A percentile compares a stretch with the other conserved stretches of the same genome.
Evolutionary conservation across 108 stramenopile genomes (phyloP).

Genomic region (Skeletonema costatum): DNA sequence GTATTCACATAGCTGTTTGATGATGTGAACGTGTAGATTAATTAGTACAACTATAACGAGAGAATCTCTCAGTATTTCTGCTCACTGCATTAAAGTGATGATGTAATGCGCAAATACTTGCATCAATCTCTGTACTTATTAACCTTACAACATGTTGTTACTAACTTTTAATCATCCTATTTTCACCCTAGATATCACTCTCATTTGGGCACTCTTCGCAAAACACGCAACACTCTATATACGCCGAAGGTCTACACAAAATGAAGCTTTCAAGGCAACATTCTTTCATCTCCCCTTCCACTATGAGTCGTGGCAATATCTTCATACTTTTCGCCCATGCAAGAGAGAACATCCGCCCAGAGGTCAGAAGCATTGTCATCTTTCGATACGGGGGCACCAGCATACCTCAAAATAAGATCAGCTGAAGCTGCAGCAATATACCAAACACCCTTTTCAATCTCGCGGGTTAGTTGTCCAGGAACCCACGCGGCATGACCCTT

Average conservation of each 20-base stretch:
- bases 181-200: not conserved
- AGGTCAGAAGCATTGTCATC: slow-evolving; percentile 77
- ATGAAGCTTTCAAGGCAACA: slow-evolving; percentile 50
- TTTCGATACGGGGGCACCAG: slow-evolving; percentile 68
- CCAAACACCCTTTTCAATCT: slow-evolving; percentile 89
- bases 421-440: slow-evolving; percentile 74
- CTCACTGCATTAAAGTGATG: too few relatives aligned
- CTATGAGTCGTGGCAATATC: slow-evolving; percentile 63
- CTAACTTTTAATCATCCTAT: not conserved
- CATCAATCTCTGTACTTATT: not conserved
- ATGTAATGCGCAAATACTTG: too few relatives aligned
- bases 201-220: not conserved
- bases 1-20: not conserved
- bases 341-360: slow-evolving; percentile 82
- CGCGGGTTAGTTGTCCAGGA: slow-evolving; percentile 79
- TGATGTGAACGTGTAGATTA: slow-evolving; percentile 1
- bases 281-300: slow-evolving; percentile 72
- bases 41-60: not conserved
- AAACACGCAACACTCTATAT: not conserved
- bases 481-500: slow-evolving; percentile 91
- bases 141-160: not conserved
- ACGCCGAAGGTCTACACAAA: not conserved
- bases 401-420: slow-evolving; percentile 83
- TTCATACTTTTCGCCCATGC: slow-evolving; percentile 81
- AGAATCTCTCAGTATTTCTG: too few relatives aligned